Conservation (phyloP, 306 rosid genomes). For the Betula pendula region DNA sequence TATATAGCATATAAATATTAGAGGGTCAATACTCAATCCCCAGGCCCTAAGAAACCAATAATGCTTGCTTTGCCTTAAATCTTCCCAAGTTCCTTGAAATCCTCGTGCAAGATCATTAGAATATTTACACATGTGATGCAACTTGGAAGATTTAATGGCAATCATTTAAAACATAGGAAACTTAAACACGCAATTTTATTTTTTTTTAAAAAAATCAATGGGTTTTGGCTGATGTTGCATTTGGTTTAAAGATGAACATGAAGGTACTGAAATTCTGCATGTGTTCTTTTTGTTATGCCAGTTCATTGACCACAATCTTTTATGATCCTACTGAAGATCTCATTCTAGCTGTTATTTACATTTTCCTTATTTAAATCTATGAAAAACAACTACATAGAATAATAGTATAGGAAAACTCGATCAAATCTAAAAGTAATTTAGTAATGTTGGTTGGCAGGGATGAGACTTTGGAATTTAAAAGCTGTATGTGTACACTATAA, state of each 20-base stretch:
- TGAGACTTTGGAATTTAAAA: neutral
- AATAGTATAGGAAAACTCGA: neutral
- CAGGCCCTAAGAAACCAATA: neutral
- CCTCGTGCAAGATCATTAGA: neutral
- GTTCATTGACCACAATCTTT: neutral
- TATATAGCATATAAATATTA: too few relatives aligned
- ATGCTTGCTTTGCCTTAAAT: conserved; percentile 8
- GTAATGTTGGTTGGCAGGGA: neutral
- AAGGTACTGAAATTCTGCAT: neutral
- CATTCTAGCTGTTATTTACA: neutral
- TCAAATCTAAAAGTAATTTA: neutral
- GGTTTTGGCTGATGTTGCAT: neutral
- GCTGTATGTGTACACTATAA: neutral
- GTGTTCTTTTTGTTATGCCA: neutral
- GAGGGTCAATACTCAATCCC: conserved; percentile 22
- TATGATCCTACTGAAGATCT: neutral
- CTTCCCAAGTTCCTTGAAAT: neutral
- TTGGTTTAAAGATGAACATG: too few relatives aligned
- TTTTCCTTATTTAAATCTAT: neutral
- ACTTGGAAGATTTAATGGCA: conserved; percentile 18
- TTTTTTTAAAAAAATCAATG: neutral
- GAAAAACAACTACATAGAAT: neutral
- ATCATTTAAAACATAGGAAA: neutral
- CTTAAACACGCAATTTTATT: neutral
- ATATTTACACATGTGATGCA: conserved; percentile 13